Percentiles rank a stretch among this genome's conserved stretches.
phyloP scores from a whole-genome alignment of 2,329 filamentous ascomycete genomes.

The Trichoderma harzianum region DNA sequence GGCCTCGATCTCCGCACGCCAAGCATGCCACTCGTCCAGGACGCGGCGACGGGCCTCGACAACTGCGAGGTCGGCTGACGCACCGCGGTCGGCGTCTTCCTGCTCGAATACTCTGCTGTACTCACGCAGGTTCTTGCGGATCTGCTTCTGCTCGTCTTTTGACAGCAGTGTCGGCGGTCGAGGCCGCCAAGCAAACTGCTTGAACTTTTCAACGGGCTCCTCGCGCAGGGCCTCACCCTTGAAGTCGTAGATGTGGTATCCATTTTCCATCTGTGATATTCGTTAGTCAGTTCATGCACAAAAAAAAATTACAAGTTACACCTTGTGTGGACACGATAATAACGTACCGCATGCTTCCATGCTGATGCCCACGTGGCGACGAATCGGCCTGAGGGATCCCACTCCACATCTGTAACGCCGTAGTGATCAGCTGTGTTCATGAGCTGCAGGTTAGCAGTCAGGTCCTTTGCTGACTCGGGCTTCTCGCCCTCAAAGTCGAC shows the following conservation, averaged over 20 bases:
- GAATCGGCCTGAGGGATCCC: conserved; percentile 94
- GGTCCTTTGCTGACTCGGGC: conserved; percentile 86
- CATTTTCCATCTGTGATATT: conserved; percentile 83
- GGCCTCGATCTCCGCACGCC: conserved; percentile 70
- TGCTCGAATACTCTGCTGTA: conserved; percentile 95
- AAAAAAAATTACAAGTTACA: background rate
- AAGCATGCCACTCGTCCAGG: conserved; percentile 85
- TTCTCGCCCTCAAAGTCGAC: conserved; percentile 98
- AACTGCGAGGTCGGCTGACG: conserved; percentile 89
- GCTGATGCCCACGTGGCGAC: conserved; percentile 89
- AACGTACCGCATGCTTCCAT: conserved; percentile 91
- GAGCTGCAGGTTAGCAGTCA: conserved; percentile 89
- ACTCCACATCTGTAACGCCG: conserved; percentile 94
- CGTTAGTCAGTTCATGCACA: background rate
- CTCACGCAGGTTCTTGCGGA: conserved; percentile 97
- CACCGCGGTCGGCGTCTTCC: conserved; percentile 88
- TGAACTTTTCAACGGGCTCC: conserved; percentile 93
- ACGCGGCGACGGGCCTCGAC: conserved; percentile 80
- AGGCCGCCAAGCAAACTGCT: conserved; percentile 94
- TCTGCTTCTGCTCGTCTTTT: conserved; percentile 96
- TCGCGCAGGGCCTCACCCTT: conserved; percentile 84
- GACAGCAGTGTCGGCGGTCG: conserved; percentile 85
- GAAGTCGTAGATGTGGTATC: conserved; percentile 98
- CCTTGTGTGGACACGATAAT: background rate
- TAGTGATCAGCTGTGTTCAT: conserved; percentile 96